phyloP scores from a whole-genome alignment of 345 rosid species.

The Litchi chinensis region DNA sequence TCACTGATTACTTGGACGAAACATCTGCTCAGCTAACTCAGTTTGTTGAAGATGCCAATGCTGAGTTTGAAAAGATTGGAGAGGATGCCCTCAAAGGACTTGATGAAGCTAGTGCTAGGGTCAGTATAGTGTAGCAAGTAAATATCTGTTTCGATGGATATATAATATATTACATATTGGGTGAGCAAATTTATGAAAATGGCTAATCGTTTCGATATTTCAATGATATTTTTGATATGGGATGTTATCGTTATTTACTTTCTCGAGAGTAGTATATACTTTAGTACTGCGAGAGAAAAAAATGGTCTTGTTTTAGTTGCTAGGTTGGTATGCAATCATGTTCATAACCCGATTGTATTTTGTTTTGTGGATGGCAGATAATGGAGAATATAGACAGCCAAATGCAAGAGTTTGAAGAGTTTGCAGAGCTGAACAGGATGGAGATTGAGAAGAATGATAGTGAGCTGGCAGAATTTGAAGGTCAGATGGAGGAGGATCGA shows the following conservation, averaged over 20 bases:
- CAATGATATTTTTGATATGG: neutral
- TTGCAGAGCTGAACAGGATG: slow-evolving; percentile 56
- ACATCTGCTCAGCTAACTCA: slow-evolving; percentile 73
- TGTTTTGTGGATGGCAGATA: slow-evolving; percentile 50
- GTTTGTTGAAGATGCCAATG: slow-evolving; percentile 83
- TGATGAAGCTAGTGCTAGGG: slow-evolving; percentile 87
- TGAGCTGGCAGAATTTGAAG: slow-evolving; percentile 70
- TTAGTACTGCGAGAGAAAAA: neutral
- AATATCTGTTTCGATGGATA: neutral
- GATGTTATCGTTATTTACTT: too few species aligned
- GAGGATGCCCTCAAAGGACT: slow-evolving; percentile 90
- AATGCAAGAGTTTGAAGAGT: slow-evolving; percentile 90
- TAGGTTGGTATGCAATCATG: neutral
- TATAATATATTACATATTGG: too few species aligned
- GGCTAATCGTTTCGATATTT: neutral
- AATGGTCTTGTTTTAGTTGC: neutral
- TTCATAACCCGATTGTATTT: slow-evolving; percentile 25
- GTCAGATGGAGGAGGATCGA: slow-evolving; percentile 61
- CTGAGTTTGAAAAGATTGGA: slow-evolving; percentile 80
- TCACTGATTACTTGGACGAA: slow-evolving; percentile 81
- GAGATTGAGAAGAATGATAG: slow-evolving; percentile 71
- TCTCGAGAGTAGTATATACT: too few species aligned
- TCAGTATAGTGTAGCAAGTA: slow-evolving; percentile 30
- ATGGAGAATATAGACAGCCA: slow-evolving; percentile 76
- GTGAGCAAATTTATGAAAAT: neutral